Base-by-base conservation (phyloP, 441 rosid genomes). In the Erysimum cheiri region DNA sequence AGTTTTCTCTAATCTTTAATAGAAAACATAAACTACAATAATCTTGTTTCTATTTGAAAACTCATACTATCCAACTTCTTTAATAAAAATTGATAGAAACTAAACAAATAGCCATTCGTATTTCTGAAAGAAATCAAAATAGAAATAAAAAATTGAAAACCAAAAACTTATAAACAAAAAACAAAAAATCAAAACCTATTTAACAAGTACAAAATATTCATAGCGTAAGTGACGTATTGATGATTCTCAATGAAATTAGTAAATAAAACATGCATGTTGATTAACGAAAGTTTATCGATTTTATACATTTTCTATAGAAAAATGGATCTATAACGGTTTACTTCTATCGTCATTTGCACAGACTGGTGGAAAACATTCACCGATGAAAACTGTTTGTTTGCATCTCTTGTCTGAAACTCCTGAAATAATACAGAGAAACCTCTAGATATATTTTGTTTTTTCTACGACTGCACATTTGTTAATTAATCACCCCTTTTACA, bases 371-470 rank as follows among this genome's bases (percentile, higher is more conserved):
- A 56, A 47, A 35, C 26, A 57, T 47, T 39, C 44, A 65, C 15
- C 43, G 67, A 47, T 39, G 36, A 19, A 44, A 29, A 50, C 41
- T 73, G 49, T 73, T 56, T 1, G 56, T 67, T 67, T 67, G 40
- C 61, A 67, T 60, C 22, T 49, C 17, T 17, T 60, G 10, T 73
- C 68, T 41, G 49, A 43, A 50, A 39, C 44, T 61, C 46, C 68
- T 61, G 44, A 52, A 59, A 67, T 10, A 59, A 57, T 73, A 6
- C 68, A 73, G 53, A 52, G 63, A 67, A 73, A 33, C 60, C 67
- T 73, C 72, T 67, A 67, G 72, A 66, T 12, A 50, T 52, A 41
- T 37, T 8, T 49, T 49, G 46, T 11, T 36, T 28, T 58, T 4
- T 14, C 33, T 24, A 48, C 29, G 0, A 73, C 43, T 32, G n/a